Evolutionary conservation across 208 protist species (phyloP), one percentile per base, ranked within the genome.

Genomic region (Polymyxa betae): DNA sequence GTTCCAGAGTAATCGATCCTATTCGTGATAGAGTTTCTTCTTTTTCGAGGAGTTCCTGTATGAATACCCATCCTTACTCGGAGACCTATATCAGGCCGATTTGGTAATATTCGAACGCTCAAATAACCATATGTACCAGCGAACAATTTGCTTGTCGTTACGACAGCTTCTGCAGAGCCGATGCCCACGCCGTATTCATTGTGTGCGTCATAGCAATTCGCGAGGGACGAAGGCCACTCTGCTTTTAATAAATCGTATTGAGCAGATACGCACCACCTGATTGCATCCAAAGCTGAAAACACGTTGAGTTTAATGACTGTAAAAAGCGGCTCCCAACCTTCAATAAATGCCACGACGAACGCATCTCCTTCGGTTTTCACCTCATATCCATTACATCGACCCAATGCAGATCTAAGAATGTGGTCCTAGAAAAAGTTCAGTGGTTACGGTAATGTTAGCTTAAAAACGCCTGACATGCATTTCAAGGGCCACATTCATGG

Each of bases 291-390:
- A 16, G 16, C 77, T 77, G 77, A 88, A 16, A 77, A 29, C 16
- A n/a, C n/a, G n/a, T n/a, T n/a, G n/a, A n/a, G n/a, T n/a, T 16
- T 16, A 16, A 29, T 16, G 54, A 66, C 54, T 32, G 54, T 66
- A 16, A 66, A 29, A 16, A 29, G 16, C 54, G 54, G 54, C 54
- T 16, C 54, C 54, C 54, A 32, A 16, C 54, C 54, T 29, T 29
- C 54, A 66, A 66, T 29, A 29, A 88, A 88, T 24, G 77, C 77
- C 20, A 88, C 77, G 49, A 88, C 20, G 49, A 88, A 88, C 20
- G 77, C 77, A n/a, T 88, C 77, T 16, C 77, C 77, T 29, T 88
- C 77, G 77, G 77, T 88, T n/a, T 68, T 88, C 20, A 88, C 38
- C 49, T 88, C 77, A n/a, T 88, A 68, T 16, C 77, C 77, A n/a